Base-by-base conservation (phyloP, 2,329 filamentous ascomycete genomes). In the Orbilia blumenaviensis region DNA sequence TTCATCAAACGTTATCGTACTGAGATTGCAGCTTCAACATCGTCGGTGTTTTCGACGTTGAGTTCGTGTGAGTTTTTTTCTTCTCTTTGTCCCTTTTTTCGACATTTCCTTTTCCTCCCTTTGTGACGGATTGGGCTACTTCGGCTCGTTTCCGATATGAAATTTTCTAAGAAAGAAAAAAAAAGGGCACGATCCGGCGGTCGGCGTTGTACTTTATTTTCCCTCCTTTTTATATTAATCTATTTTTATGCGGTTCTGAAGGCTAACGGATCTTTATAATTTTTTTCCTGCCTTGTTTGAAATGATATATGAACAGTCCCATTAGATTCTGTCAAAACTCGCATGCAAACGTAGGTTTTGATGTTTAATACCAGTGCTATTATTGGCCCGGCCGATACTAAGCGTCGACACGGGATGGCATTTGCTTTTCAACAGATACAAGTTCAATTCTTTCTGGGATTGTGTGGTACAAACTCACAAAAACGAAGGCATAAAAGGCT, bases 251-350 rank as follows among this genome's bases (percentile, higher is more conserved):
- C 42, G n/a, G n/a, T n/a, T n/a, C n/a, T n/a, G n/a, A 48, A 62
- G 48, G 34, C 63, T 67, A 42, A 66, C 52, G 7, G 16, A n/a
- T 18, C 25, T 14, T 44, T 48, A 21, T 3, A 23, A 12, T 10
- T 44, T 52, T 50, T 29, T 12, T 23, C 10, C 18, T 46, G 12
- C 12, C 5, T 23, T 46, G 23, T 46, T 48, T 16, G n/a, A n/a
- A n/a, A n/a, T n/a, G n/a, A n/a, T n/a, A n/a, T 50, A 8, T 63
- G 27, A 12, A 6, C 62, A 86, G 85, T 96, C 81, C 92, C 92
- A 21, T 88, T 96, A 79, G 92, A 96, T 83, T 94, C 92, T 80
- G 90, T 94, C 82, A 96, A 96, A 86, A 94, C 91, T 67, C 91
- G 92, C 81, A 92, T 95, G 89, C 92, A 96, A 85, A 92, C 91